phyloP scores from a whole-genome alignment of 306 rosid species.

The Fagus sylvatica region DNA sequence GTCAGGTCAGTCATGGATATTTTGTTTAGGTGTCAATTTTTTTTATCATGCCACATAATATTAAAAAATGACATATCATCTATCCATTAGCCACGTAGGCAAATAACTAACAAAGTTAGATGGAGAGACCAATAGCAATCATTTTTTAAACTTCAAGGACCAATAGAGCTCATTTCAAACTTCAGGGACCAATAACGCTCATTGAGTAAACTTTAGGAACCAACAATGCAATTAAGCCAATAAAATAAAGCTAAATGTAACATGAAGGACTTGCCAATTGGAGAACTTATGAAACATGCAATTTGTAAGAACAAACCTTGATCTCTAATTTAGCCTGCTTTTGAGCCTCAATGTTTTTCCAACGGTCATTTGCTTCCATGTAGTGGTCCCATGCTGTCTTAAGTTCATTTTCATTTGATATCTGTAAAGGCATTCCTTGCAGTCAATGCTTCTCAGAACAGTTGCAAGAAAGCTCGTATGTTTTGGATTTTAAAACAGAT shows the following conservation, averaged over 20 bases:
- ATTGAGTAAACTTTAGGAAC: too few relatives aligned
- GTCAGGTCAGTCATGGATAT: too few relatives aligned
- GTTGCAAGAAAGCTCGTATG: not conserved
- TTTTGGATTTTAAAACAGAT: not conserved
- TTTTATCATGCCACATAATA: too few relatives aligned
- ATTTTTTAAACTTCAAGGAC: too few relatives aligned
- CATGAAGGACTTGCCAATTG: constrained; percentile 7
- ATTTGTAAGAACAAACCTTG: constrained; percentile 54
- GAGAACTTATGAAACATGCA: constrained; percentile 10
- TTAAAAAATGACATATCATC: too few relatives aligned
- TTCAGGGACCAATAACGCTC: constrained; percentile 55
- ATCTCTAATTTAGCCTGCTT: constrained; percentile 53
- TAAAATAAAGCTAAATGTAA: constrained; percentile 21
- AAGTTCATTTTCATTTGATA: constrained; percentile 56
- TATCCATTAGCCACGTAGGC: too few relatives aligned
- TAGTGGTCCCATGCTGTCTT: constrained; percentile 67
- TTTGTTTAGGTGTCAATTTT: too few relatives aligned
- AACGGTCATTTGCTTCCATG: constrained; percentile 63
- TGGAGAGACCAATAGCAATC: too few relatives aligned
- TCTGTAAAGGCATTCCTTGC: constrained; percentile 43
- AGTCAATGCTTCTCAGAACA: constrained; percentile 13
- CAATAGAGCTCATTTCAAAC: too few relatives aligned
- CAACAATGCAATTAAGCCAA: too few relatives aligned
- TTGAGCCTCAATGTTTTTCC: constrained; percentile 66
- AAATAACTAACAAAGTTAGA: too few relatives aligned